phyloP scores from a whole-genome alignment of 768 basidiomycete species.

The Boletellus sp. region DNA sequence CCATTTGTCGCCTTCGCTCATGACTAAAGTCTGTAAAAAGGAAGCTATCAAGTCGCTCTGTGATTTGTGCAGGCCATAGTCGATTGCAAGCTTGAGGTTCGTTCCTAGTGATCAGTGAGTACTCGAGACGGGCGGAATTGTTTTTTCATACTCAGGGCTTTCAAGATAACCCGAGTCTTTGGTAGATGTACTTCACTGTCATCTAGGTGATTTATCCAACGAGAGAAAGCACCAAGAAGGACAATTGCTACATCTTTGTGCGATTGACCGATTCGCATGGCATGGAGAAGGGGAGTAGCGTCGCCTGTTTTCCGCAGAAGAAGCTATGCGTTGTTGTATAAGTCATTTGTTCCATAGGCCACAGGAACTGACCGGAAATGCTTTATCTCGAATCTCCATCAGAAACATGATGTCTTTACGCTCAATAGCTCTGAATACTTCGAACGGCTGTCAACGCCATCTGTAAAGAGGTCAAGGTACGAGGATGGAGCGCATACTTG shows the following conservation, averaged over 20 bases:
- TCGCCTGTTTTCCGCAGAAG: constrained; percentile 83
- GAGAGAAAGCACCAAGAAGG: constrained; percentile 84
- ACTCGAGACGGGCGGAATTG: constrained; percentile 74
- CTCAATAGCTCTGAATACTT: constrained; percentile 84
- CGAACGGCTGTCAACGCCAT: constrained; percentile 40
- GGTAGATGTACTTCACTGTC: constrained; percentile 70
- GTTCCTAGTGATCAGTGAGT: constrained; percentile 65
- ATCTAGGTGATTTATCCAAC: constrained; percentile 85
- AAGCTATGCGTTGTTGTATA: constrained; percentile 40
- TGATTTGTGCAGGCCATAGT: constrained; percentile 75
- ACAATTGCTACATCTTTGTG: constrained; percentile 84
- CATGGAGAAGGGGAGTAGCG: constrained; percentile 86
- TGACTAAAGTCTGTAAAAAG: constrained; percentile 90
- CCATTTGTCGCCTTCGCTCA: constrained; percentile 95
- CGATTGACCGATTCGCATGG: constrained; percentile 73
- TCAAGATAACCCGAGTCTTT: constrained; percentile 68
- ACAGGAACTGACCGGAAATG: constrained; percentile 62
- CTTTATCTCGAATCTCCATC: constrained; percentile 78
- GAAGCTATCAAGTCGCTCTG: constrained; percentile 86
- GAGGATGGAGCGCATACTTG: constrained; percentile 36
- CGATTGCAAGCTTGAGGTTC: constrained; percentile 90
- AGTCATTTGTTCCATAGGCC: not conserved
- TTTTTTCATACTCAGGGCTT: constrained; percentile 67
- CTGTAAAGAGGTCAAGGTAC: not conserved
- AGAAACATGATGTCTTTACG: constrained; percentile 76